phyloP scores from a whole-genome alignment of 495 filamentous ascomycete genomes.

The Trichoderma reesei region DNA sequence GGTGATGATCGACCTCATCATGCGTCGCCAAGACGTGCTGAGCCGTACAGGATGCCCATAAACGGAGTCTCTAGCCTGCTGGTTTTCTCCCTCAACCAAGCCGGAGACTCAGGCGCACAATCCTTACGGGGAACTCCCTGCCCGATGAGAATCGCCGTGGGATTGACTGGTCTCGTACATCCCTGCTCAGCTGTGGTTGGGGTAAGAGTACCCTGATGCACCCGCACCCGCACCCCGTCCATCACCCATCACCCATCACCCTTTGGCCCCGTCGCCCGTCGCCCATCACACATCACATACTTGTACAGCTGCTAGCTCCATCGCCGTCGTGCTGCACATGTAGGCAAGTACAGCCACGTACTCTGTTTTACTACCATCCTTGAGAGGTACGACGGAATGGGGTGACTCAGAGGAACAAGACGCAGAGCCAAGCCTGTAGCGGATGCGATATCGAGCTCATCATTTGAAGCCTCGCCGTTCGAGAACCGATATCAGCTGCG shows the following conservation, averaged over 20 bases:
- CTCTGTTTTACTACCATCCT: neutral
- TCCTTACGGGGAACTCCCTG: neutral
- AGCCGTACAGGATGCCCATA: slow-evolving; percentile 1
- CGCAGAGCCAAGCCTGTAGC: slow-evolving; percentile 2
- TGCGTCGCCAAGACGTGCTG: slow-evolving; percentile 1
- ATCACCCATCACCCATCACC: neutral
- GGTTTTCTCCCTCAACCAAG: neutral
- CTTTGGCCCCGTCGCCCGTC: neutral
- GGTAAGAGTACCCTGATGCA: neutral
- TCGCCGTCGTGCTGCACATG: neutral
- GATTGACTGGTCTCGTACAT: neutral
- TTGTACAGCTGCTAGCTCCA: neutral
- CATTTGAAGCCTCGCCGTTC: neutral
- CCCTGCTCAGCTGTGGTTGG: neutral
- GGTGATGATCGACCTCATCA: slow-evolving; percentile 8
- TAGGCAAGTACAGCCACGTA: neutral
- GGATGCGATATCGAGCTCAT: neutral
- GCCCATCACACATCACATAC: neutral
- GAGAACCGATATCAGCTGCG: neutral
- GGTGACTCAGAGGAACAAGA: neutral
- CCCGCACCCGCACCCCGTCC: neutral
- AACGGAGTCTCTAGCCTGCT: neutral
- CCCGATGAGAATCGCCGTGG: neutral
- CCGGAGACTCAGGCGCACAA: neutral
- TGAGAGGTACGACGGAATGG: neutral